phyloP scores from a whole-genome alignment of 768 basidiomycete genomes.

The Leccinum imitatum region DNA sequence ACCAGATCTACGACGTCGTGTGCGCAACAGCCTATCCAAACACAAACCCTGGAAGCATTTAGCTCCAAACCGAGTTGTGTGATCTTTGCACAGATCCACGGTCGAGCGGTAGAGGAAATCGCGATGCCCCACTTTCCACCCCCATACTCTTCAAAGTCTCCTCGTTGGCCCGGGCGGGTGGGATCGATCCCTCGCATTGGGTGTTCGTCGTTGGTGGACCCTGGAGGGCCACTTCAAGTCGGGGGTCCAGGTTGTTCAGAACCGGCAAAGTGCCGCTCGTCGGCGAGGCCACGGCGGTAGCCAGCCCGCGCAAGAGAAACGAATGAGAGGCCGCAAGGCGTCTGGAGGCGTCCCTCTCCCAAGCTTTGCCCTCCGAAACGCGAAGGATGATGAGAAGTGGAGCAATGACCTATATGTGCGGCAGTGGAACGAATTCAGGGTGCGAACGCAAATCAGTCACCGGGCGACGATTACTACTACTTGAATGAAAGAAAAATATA shows the following conservation, averaged over 20 bases:
- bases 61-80: neutral
- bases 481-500: neutral
- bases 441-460: neutral
- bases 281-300: neutral
- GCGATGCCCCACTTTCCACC: neutral
- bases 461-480: neutral
- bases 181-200: neutral
- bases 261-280: neutral
- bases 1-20: neutral
- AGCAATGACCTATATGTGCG: constrained; percentile 37
- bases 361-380: constrained; percentile 46
- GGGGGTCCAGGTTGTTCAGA: constrained; percentile 7
- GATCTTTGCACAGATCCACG: neutral
- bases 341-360: constrained; percentile 29
- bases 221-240: constrained; percentile 15
- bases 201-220: neutral
- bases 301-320: constrained; percentile 12
- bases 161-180: neutral
- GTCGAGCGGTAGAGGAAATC: neutral
- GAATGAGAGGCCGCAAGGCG: constrained; percentile 3
- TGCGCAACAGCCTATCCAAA: neutral
- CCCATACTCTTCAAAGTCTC: neutral
- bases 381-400: constrained; percentile 49
- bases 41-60: neutral
- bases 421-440: neutral